These are phyloP conservation scores for Colletotrichum musae DNA, from an alignment of 2,329 filamentous ascomycete species.

Conservation along the genomic window DNA sequence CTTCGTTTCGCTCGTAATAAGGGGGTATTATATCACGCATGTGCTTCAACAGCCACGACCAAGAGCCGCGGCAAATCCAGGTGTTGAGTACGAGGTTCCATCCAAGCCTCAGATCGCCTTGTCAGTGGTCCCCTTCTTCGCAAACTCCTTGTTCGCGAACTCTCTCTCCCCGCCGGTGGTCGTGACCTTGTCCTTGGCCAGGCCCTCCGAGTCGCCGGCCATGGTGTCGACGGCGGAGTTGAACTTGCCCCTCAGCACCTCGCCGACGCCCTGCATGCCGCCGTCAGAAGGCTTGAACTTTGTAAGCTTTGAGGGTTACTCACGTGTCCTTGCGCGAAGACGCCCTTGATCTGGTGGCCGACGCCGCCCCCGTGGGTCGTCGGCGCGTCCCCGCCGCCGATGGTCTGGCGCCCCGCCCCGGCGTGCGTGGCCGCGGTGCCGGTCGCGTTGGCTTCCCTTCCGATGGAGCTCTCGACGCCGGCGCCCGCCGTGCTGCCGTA, in stretches of 20 bases:
- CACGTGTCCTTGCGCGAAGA: slow-evolving; percentile 39
- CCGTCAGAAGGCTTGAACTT: neutral
- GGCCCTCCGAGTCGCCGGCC: slow-evolving; percentile 48
- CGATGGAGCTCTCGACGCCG: slow-evolving; percentile 11
- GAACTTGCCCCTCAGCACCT: slow-evolving; percentile 47
- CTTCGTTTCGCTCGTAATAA: too few relatives aligned
- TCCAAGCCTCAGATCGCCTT: slow-evolving; percentile 32
- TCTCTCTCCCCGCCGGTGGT: slow-evolving; percentile 39
- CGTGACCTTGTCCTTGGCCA: slow-evolving; percentile 51
- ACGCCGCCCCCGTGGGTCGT: slow-evolving; percentile 37
- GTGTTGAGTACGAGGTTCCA: too few relatives aligned
- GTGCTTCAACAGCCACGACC: too few relatives aligned
- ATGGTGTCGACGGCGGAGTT: slow-evolving; percentile 52
- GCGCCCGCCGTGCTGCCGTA: neutral
- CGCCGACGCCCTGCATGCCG: slow-evolving; percentile 33
- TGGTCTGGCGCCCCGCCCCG: neutral
- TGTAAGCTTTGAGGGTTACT: neutral
- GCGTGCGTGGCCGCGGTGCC: slow-evolving; percentile 8
- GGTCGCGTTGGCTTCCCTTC: neutral
- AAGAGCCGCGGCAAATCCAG: too few relatives aligned
- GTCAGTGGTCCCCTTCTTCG: slow-evolving; percentile 33
- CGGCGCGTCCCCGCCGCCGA: slow-evolving; percentile 35
- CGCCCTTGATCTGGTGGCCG: slow-evolving; percentile 34
- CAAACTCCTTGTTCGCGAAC: slow-evolving; percentile 40
- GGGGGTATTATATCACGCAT: too few relatives aligned